Conservation (phyloP, 495 filamentous ascomycete species). For the Bryoglossum gracile region DNA sequence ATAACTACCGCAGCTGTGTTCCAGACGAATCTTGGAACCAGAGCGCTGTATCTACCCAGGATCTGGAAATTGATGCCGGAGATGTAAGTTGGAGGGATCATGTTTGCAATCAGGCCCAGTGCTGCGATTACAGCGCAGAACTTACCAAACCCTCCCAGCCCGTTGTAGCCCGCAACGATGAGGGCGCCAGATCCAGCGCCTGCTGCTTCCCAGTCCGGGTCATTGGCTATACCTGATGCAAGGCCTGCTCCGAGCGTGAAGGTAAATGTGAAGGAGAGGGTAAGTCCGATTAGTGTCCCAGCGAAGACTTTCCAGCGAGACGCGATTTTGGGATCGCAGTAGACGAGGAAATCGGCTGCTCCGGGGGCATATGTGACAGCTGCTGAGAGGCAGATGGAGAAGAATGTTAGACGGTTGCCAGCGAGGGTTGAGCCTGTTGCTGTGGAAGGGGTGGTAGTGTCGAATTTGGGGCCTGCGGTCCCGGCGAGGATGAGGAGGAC, state of each 20-base stretch:
- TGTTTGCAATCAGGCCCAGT: slow-evolving; percentile 65
- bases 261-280: slow-evolving; percentile 34
- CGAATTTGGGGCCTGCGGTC: slow-evolving; percentile 56
- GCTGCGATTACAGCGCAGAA: slow-evolving; percentile 68
- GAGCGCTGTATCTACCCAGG: slow-evolving; percentile 48
- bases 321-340: slow-evolving; percentile 40
- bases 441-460: slow-evolving; percentile 43
- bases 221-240: slow-evolving; percentile 48
- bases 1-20: slow-evolving; percentile 52
- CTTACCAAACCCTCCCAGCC: slow-evolving; percentile 60
- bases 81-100: slow-evolving; percentile 62
- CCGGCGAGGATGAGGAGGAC: slow-evolving; percentile 62
- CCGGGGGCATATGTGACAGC: slow-evolving; percentile 50
- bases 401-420: slow-evolving; percentile 60
- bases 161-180: slow-evolving; percentile 56
- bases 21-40: slow-evolving; percentile 57
- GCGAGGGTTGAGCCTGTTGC: slow-evolving; percentile 45
- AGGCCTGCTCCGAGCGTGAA: slow-evolving; percentile 68
- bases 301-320: slow-evolving; percentile 27
- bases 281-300: slow-evolving; percentile 27
- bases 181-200: slow-evolving; percentile 57
- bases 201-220: slow-evolving; percentile 44
- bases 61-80: slow-evolving; percentile 63
- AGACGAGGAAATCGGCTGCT: slow-evolving; percentile 51
- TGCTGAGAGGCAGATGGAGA: slow-evolving; percentile 56